Base-by-base conservation (phyloP, 768 basidiomycete species). In the Suillus luteus region DNA sequence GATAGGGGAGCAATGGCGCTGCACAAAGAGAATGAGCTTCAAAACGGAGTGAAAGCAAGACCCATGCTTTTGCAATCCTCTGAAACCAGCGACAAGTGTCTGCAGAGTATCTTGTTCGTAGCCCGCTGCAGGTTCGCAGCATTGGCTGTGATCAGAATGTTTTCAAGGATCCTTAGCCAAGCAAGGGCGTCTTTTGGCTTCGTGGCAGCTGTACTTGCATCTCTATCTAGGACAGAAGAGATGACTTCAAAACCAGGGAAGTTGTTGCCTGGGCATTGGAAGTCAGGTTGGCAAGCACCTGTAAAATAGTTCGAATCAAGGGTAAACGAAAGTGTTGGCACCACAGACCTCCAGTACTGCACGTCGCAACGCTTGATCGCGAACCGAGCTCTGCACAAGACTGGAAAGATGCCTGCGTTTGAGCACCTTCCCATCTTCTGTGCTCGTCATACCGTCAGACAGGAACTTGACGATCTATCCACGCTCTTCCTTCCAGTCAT, bases 141-240 rank as follows among this genome's bases (percentile, higher is more conserved):
- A 63, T 90, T 82, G 2, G 79, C 79, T 1, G 85, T 72, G 27
- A 83, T 72, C 41, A 88, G 65, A 54, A 91, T 77, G 66, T 91
- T 91, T 64, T 88, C 87, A 2, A 91, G 67, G 51, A 90, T 84
- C 60, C 83, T 86, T 35, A 85, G 75, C 89, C 90, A 93, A 5
- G 83, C 85, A 14, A 88, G 69, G 9, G 76, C 76, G 38, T 58
- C 38, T 64, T 87, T 84, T 73, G 75, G n/a, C 67, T 64, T 1
- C 54, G 27, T 2, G 24, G 60, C 14, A 65, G 61, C 38, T 57
- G 52, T 11, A 92, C 70, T 68, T 93, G 91, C 76, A 91, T 86
- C 71, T 91, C 88, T 27, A 96, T 86, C 95, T 95, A 96, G 0
- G 87, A 75, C 3, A 96, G 76, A 9, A 96, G 79, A 1, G 85